A percentile compares a stretch with the other conserved stretches of the same genome.
phyloP scores from a whole-genome alignment of 2,329 filamentous ascomycete genomes.

The Diaporthe sp. region DNA sequence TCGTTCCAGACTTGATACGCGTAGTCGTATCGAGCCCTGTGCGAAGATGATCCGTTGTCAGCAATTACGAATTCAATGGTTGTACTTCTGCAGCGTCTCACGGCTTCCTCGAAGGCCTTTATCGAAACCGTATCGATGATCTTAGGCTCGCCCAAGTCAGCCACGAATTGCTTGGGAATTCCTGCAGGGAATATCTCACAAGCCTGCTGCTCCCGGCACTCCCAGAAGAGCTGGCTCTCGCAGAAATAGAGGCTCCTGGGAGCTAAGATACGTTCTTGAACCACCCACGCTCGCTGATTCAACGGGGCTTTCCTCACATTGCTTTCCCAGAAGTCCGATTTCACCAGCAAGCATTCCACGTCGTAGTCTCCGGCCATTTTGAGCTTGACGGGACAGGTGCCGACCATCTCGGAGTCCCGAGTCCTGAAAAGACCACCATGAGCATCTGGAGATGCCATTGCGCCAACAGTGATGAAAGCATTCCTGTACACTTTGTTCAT shows the following conservation, averaged over 20 bases:
- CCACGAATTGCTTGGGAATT: neutral
- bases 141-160: neutral
- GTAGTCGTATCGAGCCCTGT: neutral
- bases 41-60: neutral
- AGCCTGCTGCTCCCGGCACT: constrained; percentile 25
- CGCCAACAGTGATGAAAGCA: constrained; percentile 23
- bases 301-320: constrained; percentile 11
- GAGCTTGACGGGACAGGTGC: neutral
- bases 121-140: neutral
- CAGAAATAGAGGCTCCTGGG: constrained; percentile 27
- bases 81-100: neutral
- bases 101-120: constrained; percentile 15
- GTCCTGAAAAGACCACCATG: constrained; percentile 21
- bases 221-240: constrained; percentile 28
- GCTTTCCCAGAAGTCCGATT: constrained; percentile 26
- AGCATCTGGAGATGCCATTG: constrained; percentile 9
- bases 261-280: constrained; percentile 30
- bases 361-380: neutral
- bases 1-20: constrained; percentile 24
- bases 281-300: constrained; percentile 29
- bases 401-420: neutral
- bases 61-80: neutral
- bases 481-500: constrained; percentile 44
- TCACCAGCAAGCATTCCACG: constrained; percentile 8
- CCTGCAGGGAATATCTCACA: constrained; percentile 28